Conservation (phyloP, 169 alveolate genomes). For the Eimeria necatrix region DNA sequence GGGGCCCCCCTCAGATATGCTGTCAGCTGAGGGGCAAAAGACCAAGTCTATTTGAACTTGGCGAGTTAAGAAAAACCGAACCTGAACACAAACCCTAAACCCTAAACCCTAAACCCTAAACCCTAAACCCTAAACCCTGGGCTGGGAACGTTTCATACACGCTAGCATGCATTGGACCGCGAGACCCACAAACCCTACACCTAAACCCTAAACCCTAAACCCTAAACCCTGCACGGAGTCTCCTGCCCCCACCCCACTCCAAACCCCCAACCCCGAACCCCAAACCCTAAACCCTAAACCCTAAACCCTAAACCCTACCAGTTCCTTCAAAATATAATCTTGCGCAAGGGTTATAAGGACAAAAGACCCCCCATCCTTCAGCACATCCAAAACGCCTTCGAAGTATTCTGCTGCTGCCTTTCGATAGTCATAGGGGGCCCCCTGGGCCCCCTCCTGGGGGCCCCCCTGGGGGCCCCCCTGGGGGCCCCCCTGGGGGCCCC, state of each 20-base stretch:
- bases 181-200: background rate
- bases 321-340: constrained; percentile 46
- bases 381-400: constrained; percentile 15
- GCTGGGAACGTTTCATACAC: too few species aligned
- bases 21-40: too few species aligned
- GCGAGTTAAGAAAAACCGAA: too few species aligned
- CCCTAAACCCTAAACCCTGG: constrained; percentile 13
- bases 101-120: constrained; percentile 39
- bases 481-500: background rate
- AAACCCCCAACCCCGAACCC: too few species aligned
- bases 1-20: too few species aligned
- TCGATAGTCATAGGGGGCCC: constrained; percentile 23
- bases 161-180: too few species aligned
- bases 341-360: constrained; percentile 49
- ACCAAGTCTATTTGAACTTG: too few species aligned
- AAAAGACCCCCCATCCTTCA: constrained; percentile 48
- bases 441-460: background rate
- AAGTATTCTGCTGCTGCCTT: constrained; percentile 55
- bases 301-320: background rate
- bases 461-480: background rate
- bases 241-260: too few species aligned
- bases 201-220: background rate
- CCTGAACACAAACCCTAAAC: background rate
- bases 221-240: background rate
- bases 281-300: background rate